Base-by-base conservation (phyloP, 164 flowering plant species). In the Nymphaea colorata region DNA sequence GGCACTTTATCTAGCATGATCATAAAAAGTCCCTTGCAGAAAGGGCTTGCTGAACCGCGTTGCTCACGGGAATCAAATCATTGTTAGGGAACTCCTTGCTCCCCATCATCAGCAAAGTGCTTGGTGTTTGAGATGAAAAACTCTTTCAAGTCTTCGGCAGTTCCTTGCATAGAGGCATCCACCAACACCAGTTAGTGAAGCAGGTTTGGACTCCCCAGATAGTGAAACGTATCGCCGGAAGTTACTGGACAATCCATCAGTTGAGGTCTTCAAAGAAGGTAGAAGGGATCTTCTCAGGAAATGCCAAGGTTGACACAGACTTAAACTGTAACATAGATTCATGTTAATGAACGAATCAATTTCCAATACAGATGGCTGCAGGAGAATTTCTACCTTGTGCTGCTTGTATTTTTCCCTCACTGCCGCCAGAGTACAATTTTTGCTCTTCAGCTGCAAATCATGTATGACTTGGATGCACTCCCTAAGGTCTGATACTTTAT, bases 401-500 rank as follows among this genome's bases (percentile, higher is more conserved):
- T 80, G 81, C 73, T 66, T 80, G 83, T 88, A 90, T 74, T 87
- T 90, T 8, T 82, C 87, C 75, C 85, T 77, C 15, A 85, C 70
- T 57, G 91, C 87, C 51, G 60, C 67, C 64, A 80, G 73, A 55
- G 78, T 4, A 66, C 78, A 43, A 63, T 77, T 82, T 69, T 68
- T 80, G 72, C 68, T 83, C 25, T 71, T 76, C 65, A 75, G 65
- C 65, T 88, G 89, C 77, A 86, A 69, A 41, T 82, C 85, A 67
- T 90, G 91, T 18, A 90, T 71, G 47, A 75, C 76, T n/a, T 70
- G 77, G 47, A 90, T 83, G 69, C 91, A 88, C 25, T 81, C 87
- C 73, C 82, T 82, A 47, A 90, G 60, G 42, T 90, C 90, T 14
- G 81, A 72, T 41, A 90, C 76, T 72, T 41, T 85, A 65, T 88